Base-by-base conservation (phyloP, 768 basidiomycete species). In the Rhizopogon rudus region DNA sequence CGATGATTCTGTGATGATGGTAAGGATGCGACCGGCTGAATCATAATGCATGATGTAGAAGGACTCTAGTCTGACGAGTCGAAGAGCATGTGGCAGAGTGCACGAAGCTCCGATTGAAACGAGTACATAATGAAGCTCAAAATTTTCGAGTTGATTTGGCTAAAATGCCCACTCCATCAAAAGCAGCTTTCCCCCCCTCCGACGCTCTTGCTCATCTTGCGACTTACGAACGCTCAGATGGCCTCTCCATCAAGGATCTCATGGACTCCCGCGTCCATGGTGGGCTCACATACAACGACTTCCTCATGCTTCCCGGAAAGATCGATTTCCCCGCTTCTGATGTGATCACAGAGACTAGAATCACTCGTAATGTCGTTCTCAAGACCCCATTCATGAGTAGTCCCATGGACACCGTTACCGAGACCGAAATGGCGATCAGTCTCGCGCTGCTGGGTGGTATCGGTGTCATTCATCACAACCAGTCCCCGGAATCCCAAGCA, bases 341-440 rank as follows among this genome's bases (percentile, higher is more conserved):
- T 43, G 95, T 94, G 67, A 66, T 81, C 62, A 85, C 91, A 2
- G 93, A 98, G 75, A 88, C 84, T 64, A 83, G 80, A 53, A 85
- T 99, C 56, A 97, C 96, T 22, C 86, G 89, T 54, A 97, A 97
- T 62, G 91, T 98, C 63, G 74, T 77, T 42, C 79, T 99, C 63
- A 98, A 93, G 75, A 95, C 94, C 0, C 97, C 96, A 0, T 96
- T 99, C 75, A 78, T 98, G 77, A 96, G 93, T 70, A 95, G 92
- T 51, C 96, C 97, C 14, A 99, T 99, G 97, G 97, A 99, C 76
- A 99, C 97, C 44, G 97, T 98, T 63, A 98, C 97, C 1, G 97
- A 98, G 73, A 84, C 81, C 52, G 85, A 91, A 57, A 96, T 95
- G 91, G 93, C 92, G 31, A 93, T 96, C 67, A 77, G 87, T 49